Evolutionary conservation across 768 basidiomycete genomes (phyloP).

Genomic region (Gloeopeniophorella convolvens): DNA sequence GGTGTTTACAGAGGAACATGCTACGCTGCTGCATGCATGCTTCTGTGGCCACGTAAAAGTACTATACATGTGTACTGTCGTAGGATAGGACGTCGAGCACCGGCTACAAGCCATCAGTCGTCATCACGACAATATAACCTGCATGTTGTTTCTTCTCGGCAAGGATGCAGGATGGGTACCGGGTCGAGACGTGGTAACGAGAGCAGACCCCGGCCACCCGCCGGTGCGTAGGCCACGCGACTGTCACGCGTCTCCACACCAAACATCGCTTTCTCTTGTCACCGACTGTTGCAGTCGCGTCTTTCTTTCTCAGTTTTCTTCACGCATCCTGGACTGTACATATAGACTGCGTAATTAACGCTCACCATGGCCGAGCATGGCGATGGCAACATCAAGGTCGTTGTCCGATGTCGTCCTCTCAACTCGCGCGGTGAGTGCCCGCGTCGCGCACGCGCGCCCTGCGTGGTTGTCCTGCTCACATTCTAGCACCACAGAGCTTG

Average conservation of each 20-base stretch:
- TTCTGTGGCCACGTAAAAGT: too few species aligned
- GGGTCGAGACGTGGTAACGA: too few species aligned
- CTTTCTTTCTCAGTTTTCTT: not conserved
- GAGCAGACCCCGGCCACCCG: too few species aligned
- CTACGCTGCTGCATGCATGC: too few species aligned
- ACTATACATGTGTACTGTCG: too few species aligned
- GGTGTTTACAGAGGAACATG: too few species aligned
- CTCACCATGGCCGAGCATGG: slow-evolving; percentile 63
- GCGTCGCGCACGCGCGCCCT: not conserved
- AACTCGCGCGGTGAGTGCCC: slow-evolving; percentile 77
- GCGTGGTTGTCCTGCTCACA: not conserved
- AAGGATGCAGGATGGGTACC: too few species aligned
- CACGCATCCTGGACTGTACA: slow-evolving; percentile 2
- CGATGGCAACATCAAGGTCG: slow-evolving; percentile 88
- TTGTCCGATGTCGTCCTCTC: slow-evolving; percentile 93
- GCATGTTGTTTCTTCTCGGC: too few species aligned
- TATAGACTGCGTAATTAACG: slow-evolving; percentile 15
- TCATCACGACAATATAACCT: too few species aligned
- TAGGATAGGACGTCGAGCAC: too few species aligned
- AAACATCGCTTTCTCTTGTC: slow-evolving; percentile 1
- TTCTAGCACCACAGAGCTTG: slow-evolving; percentile 57
- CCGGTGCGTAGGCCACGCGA: too few species aligned
- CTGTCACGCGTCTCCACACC: not conserved
- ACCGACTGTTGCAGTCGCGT: not conserved
- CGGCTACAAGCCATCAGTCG: too few species aligned